Base-by-base conservation (phyloP, 2,329 filamentous ascomycete species). In the Coniochaeta sp. region DNA sequence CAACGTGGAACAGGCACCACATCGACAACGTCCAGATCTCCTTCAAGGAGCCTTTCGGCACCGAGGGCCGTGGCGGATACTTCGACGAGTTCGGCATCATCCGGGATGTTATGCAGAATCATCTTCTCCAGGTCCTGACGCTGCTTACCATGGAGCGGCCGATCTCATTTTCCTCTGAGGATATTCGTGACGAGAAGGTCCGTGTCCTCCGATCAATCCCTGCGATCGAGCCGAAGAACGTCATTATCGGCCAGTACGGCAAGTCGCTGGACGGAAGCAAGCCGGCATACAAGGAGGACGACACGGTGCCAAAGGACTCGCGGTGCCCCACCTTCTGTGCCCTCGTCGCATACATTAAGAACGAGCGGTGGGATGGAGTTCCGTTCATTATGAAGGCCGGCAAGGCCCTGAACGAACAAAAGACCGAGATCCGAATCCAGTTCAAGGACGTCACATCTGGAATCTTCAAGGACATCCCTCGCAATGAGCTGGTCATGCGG, bases 41-140 rank as follows among this genome's bases (percentile, higher is more conserved):
- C 56, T 99, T 99, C 84, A 99, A 99, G 82, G 95, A 99, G 80
- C 95, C 95, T 8, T 99, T 99, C 71, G 96, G 95, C 68, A 99
- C 95, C 24, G 95, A 99, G 76, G 96, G 95, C 59, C 90, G 95
- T 72, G 95, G 96, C 65, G 95, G 95, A 60, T 99, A 99, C 81
- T 99, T 99, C 73, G 96, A 99, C 73, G 95, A 99, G 79, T 99
- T 99, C 70, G 96, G 95, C 72, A 99, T 99, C 76, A 92, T 99
- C 71, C 92, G 96, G 73, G 96, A 99, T 81, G 95, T 99, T 67
- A 98, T 99, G 95, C 95, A 99, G 80, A 99, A 99, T 83, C 95
- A 99, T 78, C 80, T 99, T 70, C 86, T 99, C 60, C 95, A 99
- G 77, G 93, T 99, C 22, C 82, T 99, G 67, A 99, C 95, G 17